Evolutionary conservation across 2,329 filamentous ascomycete genomes (phyloP).

Genomic region (Arthroderma sp.): DNA sequence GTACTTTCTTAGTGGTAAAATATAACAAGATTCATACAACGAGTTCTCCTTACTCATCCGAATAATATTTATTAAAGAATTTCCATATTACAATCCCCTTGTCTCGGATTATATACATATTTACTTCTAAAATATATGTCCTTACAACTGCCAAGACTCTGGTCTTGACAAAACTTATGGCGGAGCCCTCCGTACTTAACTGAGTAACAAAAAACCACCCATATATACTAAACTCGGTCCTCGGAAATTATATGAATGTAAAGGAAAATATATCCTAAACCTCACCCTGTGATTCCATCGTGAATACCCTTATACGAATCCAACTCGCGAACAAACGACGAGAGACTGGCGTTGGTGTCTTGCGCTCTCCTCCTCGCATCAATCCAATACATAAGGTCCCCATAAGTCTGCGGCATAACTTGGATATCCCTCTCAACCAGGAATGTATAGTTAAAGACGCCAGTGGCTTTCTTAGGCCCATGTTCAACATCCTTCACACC

Average conservation of each 20-base stretch:
- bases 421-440: conserved; percentile 50
- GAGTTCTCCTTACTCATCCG: no score
- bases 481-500: conserved; percentile 62
- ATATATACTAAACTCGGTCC: background rate
- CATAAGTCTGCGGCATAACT: conserved; percentile 51
- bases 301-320: conserved; percentile 22
- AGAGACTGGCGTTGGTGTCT: conserved; percentile 35
- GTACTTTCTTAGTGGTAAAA: no score
- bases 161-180: no score
- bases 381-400: conserved; percentile 52
- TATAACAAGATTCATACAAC: no score
- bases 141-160: no score
- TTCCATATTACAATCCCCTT: no score
- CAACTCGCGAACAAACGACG: conserved; percentile 18
- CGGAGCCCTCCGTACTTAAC: no score
- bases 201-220: background rate
- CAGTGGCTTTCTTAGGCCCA: conserved; percentile 52
- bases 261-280: background rate
- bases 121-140: no score
- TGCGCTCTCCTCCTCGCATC: conserved; percentile 45
- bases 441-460: conserved; percentile 66
- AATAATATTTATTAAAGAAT: no score
- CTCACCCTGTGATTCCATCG: conserved; percentile 27
- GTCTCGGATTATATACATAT: no score
- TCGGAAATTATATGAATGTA: background rate